A percentile compares a stretch with the other conserved stretches of the same genome.
phyloP scores from a whole-genome alignment of 75 land plant genomes.

The Cryptomeria japonica region DNA sequence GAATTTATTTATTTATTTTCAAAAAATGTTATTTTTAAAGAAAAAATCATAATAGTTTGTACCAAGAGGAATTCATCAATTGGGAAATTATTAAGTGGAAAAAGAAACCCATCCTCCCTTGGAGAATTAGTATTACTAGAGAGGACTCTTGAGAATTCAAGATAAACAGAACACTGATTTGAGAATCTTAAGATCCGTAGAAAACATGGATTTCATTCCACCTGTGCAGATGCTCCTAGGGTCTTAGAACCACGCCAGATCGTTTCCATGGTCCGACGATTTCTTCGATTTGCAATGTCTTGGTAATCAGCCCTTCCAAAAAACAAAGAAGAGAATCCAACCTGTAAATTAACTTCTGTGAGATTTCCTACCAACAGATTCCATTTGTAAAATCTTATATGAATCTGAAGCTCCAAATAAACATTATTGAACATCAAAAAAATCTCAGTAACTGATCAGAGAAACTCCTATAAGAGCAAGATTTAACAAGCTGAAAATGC shows the following conservation, averaged over 20 bases:
- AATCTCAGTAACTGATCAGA: background rate
- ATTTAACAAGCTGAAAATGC: background rate
- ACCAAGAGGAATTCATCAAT: background rate
- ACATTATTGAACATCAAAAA: background rate
- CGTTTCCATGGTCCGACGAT: conserved; percentile 76
- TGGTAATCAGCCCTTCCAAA: conserved; percentile 98
- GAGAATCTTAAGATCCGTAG: background rate
- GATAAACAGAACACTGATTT: background rate
- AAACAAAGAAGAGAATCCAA: conserved; percentile 92
- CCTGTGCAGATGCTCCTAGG: conserved; percentile 84
- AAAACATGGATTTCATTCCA: conserved; percentile 19
- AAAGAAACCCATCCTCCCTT: background rate
- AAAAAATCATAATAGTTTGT: background rate
- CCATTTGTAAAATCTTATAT: background rate
- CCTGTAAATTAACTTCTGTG: conserved; percentile 43
- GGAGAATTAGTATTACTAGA: background rate
- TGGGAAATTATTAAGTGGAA: no score
- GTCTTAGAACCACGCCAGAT: conserved; percentile 90
- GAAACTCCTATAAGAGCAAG: background rate
- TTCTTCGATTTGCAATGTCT: conserved; percentile 75
- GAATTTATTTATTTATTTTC: background rate
- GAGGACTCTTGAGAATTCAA: background rate
- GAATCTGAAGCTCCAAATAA: background rate
- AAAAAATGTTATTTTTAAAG: background rate
- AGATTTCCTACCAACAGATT: background rate